Evolutionary conservation across 768 basidiomycete species (phyloP).

Genomic region (Auriculariales sp.): DNA sequence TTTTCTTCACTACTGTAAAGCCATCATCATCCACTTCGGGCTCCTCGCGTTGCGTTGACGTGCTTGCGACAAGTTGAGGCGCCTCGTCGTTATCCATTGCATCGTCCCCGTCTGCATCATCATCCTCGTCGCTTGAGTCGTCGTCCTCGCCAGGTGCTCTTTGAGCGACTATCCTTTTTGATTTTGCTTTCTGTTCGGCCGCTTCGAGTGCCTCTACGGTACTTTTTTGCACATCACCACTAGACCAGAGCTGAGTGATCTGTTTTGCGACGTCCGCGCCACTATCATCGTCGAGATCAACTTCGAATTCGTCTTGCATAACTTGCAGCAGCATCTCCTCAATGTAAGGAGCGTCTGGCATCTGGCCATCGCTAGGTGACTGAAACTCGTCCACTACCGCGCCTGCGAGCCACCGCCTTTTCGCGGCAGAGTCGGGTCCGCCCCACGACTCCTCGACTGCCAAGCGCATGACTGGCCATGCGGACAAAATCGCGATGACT

Average conservation of each 20-base stretch:
- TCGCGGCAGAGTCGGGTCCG: slow-evolving; percentile 51
- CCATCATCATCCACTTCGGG: slow-evolving; percentile 85
- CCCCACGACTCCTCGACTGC: slow-evolving; percentile 84
- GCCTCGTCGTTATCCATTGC: slow-evolving; percentile 25
- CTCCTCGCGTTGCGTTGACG: slow-evolving; percentile 28
- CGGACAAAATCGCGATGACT: slow-evolving; percentile 60
- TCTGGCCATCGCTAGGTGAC: slow-evolving; percentile 7
- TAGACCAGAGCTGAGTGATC: slow-evolving; percentile 48
- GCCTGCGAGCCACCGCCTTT: slow-evolving; percentile 76
- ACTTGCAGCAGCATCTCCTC: slow-evolving; percentile 72
- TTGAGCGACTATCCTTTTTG: slow-evolving; percentile 38
- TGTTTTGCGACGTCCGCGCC: slow-evolving; percentile 60
- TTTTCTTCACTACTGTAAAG: slow-evolving; percentile 57
- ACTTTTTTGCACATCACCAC: slow-evolving; percentile 27
- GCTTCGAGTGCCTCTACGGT: slow-evolving; percentile 48
- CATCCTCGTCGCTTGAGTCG: slow-evolving; percentile 15
- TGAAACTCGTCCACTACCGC: slow-evolving; percentile 64
- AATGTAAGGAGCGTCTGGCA: slow-evolving; percentile 58
- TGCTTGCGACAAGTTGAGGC: slow-evolving; percentile 38
- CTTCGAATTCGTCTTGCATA: slow-evolving; percentile 80
- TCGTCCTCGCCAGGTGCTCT: slow-evolving; percentile 20
- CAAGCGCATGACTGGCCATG: slow-evolving; percentile 78
- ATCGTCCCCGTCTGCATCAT: slow-evolving; percentile 35
- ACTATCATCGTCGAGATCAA: slow-evolving; percentile 72
- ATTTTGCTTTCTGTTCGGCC: slow-evolving; percentile 40